Evolutionary conservation across 2,329 filamentous ascomycete genomes (phyloP).

Genomic region (Neonectria ditissima): DNA sequence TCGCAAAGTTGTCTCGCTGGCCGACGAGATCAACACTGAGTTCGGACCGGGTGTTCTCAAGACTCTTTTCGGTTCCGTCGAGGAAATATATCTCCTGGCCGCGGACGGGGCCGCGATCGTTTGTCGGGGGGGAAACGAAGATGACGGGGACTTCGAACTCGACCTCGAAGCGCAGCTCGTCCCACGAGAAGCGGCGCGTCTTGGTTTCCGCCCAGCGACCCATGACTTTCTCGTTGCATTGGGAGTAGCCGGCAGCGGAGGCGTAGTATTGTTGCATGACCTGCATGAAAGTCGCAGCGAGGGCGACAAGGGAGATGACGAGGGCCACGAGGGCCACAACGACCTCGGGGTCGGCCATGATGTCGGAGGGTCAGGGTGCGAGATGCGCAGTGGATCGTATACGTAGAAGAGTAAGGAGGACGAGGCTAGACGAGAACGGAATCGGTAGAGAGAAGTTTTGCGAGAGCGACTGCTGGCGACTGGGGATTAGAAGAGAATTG

Average conservation of each 20-base stretch:
- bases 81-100: conserved; percentile 52
- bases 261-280: conserved; percentile 64
- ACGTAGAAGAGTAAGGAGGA: neutral
- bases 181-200: conserved; percentile 53
- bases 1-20: conserved; percentile 40
- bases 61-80: conserved; percentile 53
- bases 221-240: conserved; percentile 61
- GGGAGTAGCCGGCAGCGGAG: conserved; percentile 62
- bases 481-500: neutral
- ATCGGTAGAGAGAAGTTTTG: neutral
- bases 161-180: conserved; percentile 63
- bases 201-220: conserved; percentile 59
- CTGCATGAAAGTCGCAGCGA: conserved; percentile 59
- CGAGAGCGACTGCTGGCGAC: neutral
- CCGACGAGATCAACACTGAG: conserved; percentile 44
- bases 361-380: conserved; percentile 2
- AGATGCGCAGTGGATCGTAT: neutral
- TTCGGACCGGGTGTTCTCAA: conserved; percentile 50
- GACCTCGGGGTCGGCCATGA: conserved; percentile 49
- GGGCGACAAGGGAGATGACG: conserved; percentile 60
- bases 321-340: conserved; percentile 59
- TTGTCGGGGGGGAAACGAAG: conserved; percentile 59
- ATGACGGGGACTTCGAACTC: conserved; percentile 63
- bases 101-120: conserved; percentile 52
- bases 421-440: neutral